Conservation (phyloP, 331 rosid genomes). For the Telfairia occidentalis region DNA sequence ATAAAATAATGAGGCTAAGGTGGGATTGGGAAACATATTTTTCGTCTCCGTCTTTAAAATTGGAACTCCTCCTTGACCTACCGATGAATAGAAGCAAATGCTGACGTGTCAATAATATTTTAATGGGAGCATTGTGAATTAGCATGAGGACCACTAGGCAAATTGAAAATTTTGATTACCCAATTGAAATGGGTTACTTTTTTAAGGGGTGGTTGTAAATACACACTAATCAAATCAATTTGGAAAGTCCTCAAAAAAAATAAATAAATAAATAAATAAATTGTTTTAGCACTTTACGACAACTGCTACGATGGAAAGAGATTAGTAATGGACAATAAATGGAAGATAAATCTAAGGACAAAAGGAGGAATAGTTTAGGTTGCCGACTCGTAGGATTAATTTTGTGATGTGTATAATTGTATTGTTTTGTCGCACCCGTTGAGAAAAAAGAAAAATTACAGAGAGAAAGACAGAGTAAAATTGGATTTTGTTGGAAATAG, state of each 20-base stretch:
- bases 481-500: neutral
- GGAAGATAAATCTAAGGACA: neutral
- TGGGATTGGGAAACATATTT: neutral
- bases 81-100: neutral
- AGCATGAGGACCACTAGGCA: neutral
- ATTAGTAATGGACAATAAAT: neutral
- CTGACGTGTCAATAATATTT: too few species aligned
- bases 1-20: too few species aligned
- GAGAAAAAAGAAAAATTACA: neutral
- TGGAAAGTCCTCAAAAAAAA: neutral
- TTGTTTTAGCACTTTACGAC: neutral
- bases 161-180: neutral
- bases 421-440: neutral
- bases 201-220: neutral
- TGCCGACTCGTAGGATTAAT: neutral
- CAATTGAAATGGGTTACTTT: neutral
- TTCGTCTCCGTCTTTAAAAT: neutral
- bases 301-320: neutral
- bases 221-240: neutral
- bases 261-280: neutral
- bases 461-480: neutral
- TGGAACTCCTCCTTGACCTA: neutral
- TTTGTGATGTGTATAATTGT: neutral
- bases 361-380: slow-evolving; percentile 4
- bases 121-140: neutral